These are phyloP conservation scores for Microbotryum lychnidis-dioicae DNA, from an alignment of 1,284 basidiomycete species.

Conservation along the genomic window DNA sequence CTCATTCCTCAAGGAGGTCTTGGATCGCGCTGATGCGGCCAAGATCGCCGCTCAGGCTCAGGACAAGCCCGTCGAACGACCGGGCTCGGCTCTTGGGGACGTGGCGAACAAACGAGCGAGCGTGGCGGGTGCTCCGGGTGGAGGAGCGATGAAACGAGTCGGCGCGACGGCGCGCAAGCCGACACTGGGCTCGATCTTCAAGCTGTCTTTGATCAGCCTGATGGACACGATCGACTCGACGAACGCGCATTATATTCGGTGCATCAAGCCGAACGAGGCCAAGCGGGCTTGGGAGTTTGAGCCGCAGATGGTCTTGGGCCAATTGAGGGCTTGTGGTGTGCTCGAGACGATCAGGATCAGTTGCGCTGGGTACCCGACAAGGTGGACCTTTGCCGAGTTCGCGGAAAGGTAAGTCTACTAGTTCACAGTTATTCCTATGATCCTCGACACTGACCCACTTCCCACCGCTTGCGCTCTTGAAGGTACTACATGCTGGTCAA, in stretches of 20 bases:
- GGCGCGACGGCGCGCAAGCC: conserved; percentile 76
- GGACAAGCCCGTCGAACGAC: conserved; percentile 23
- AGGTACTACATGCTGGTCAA: conserved; percentile 92
- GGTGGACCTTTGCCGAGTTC: conserved; percentile 98
- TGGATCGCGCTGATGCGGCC: conserved; percentile 76
- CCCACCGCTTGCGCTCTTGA: background rate
- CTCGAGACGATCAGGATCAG: conserved; percentile 98
- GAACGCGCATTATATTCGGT: conserved; percentile 98
- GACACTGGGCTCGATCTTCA: conserved; percentile 97
- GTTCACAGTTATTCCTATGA: background rate
- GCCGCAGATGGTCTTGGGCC: conserved; percentile 89
- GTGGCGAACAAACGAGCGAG: conserved; percentile 53
- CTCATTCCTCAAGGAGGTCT: conserved; percentile 84
- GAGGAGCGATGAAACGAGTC: conserved; percentile 47
- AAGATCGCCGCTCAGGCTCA: conserved; percentile 40
- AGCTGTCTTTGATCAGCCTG: conserved; percentile 80
- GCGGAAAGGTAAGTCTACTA: conserved; percentile 70
- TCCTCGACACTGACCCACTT: background rate
- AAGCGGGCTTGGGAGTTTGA: conserved; percentile 97
- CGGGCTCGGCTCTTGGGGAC: conserved; percentile 13
- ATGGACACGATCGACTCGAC: conserved; percentile 98
- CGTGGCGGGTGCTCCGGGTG: conserved; percentile 47
- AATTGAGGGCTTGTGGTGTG: conserved; percentile 96
- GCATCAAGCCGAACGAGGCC: conserved; percentile 97
- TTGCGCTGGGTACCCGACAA: conserved; percentile 97